Evolutionary conservation across 768 basidiomycete species (phyloP).

Genomic region (Mycena chlorophos): DNA sequence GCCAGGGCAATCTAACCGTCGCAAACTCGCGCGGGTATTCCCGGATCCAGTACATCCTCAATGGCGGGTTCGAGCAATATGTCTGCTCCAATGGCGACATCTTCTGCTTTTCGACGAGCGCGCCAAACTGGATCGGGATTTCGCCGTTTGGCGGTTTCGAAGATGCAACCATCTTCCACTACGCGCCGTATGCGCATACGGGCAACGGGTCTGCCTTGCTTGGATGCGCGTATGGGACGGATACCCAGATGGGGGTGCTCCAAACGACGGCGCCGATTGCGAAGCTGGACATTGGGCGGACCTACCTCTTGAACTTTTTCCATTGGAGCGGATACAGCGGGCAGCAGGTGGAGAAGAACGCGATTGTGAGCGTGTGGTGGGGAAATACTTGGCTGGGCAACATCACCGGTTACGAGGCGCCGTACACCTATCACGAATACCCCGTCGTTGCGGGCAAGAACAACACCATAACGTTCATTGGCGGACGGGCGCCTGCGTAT

Average conservation of each 20-base stretch:
- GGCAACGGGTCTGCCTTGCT: slow-evolving; percentile 19
- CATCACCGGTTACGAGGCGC: slow-evolving; percentile 7
- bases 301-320: slow-evolving; percentile 22
- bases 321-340: slow-evolving; percentile 20
- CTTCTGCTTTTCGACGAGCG: slow-evolving; percentile 16
- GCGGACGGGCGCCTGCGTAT: slow-evolving; percentile 22
- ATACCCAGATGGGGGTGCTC: slow-evolving; percentile 13
- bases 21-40: slow-evolving; percentile 20
- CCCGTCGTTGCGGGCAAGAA: slow-evolving; percentile 13
- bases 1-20: slow-evolving; percentile 18
- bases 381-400: slow-evolving; percentile 15
- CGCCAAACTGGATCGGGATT: slow-evolving; percentile 15
- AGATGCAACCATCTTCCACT: slow-evolving; percentile 27
- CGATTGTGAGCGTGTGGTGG: slow-evolving; percentile 22
- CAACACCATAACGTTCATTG: slow-evolving; percentile 17
- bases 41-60: slow-evolving; percentile 11
- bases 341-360: slow-evolving; percentile 4
- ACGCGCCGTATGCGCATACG: slow-evolving; percentile 17
- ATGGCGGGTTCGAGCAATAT: slow-evolving; percentile 20
- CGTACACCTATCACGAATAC: slow-evolving; percentile 15
- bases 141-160: slow-evolving; percentile 7
- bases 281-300: slow-evolving; percentile 6
- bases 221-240: slow-evolving; percentile 18
- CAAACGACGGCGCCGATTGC: slow-evolving; percentile 3
- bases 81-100: neutral